Evolutionary conservation across 495 filamentous ascomycete genomes (phyloP).

Genomic region (Daldinia grandis): DNA sequence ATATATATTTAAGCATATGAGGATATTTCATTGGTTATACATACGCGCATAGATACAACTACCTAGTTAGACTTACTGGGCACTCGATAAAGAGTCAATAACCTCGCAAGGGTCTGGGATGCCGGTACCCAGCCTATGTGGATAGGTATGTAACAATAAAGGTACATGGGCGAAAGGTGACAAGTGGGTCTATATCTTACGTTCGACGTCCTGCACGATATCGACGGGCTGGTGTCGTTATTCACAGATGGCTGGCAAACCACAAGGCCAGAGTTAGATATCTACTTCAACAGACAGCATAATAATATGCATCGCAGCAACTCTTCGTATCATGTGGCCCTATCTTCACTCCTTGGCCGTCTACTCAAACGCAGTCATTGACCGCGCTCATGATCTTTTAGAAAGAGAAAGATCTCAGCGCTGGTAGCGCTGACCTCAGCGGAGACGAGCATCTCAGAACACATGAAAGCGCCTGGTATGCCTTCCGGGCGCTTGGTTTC

Average conservation of each 20-base stretch:
- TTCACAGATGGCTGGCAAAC: slow-evolving; percentile 39
- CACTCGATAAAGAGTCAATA: slow-evolving; percentile 36
- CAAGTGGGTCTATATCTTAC: slow-evolving; percentile 48
- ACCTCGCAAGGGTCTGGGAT: slow-evolving; percentile 46
- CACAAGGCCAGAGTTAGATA: slow-evolving; percentile 45
- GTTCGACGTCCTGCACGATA: slow-evolving; percentile 46
- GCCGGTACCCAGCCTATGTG: slow-evolving; percentile 45
- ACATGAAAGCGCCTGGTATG: slow-evolving; percentile 51
- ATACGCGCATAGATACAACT: too few relatives aligned
- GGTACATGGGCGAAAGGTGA: slow-evolving; percentile 46
- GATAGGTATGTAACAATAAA: slow-evolving; percentile 45
- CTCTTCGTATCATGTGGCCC: slow-evolving; percentile 45
- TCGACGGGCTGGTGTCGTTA: slow-evolving; percentile 37
- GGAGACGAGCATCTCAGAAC: slow-evolving; percentile 46
- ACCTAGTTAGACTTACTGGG: not conserved
- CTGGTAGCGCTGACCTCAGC: slow-evolving; percentile 43
- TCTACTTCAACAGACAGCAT: slow-evolving; percentile 45
- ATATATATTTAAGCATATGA: too few relatives aligned
- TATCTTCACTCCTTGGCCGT: slow-evolving; percentile 47
- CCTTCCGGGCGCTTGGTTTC: slow-evolving; percentile 46
- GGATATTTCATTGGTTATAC: too few relatives aligned
- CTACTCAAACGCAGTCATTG: slow-evolving; percentile 35
- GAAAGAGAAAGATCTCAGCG: slow-evolving; percentile 43
- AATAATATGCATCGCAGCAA: slow-evolving; percentile 48
- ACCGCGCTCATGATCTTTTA: slow-evolving; percentile 37